Percentiles rank a stretch among this genome's conserved stretches.
These are phyloP conservation scores for Leishmania major DNA, from an alignment of 208 protist species.

Conservation along the genomic window DNA sequence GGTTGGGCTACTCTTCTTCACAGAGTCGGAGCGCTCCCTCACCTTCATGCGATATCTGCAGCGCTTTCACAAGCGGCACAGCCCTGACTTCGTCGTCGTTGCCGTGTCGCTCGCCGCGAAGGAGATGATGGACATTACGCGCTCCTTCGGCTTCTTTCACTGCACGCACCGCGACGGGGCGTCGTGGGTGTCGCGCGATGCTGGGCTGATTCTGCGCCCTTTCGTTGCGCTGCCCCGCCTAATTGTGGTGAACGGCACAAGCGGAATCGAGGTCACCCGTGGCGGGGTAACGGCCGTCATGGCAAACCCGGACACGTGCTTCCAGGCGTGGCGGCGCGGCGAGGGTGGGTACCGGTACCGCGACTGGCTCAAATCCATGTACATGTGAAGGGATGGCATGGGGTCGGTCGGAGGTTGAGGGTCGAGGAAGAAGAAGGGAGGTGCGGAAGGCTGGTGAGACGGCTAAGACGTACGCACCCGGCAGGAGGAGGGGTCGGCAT, in stretches of 20 bases:
- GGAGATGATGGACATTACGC: constrained; percentile 74
- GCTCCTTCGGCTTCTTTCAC: constrained; percentile 81
- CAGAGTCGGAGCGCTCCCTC: constrained; percentile 66
- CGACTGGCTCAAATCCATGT: constrained; percentile 22
- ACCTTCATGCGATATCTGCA: constrained; percentile 70
- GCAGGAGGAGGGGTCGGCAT: background rate
- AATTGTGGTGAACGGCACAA: constrained; percentile 68
- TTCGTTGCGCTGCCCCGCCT: constrained; percentile 64
- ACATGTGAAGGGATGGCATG: constrained; percentile 9
- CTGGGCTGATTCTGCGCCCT: constrained; percentile 51
- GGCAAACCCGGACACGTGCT: constrained; percentile 64
- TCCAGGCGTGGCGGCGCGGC: constrained; percentile 56
- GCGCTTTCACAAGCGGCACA: constrained; percentile 50
- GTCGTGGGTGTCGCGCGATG: constrained; percentile 72
- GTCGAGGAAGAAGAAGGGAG: background rate
- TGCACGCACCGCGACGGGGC: constrained; percentile 74
- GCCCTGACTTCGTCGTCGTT: constrained; percentile 77
- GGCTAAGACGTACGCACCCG: background rate
- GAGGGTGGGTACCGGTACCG: constrained; percentile 31
- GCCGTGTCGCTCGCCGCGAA: constrained; percentile 61
- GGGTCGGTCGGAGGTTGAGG: background rate
- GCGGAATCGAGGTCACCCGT: constrained; percentile 61
- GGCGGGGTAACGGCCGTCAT: constrained; percentile 71
- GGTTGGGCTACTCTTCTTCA: constrained; percentile 84
- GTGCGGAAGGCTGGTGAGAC: background rate